Evolutionary conservation across 1,284 basidiomycete genomes (phyloP).

Genomic region (Sporisorium scitamineum): DNA sequence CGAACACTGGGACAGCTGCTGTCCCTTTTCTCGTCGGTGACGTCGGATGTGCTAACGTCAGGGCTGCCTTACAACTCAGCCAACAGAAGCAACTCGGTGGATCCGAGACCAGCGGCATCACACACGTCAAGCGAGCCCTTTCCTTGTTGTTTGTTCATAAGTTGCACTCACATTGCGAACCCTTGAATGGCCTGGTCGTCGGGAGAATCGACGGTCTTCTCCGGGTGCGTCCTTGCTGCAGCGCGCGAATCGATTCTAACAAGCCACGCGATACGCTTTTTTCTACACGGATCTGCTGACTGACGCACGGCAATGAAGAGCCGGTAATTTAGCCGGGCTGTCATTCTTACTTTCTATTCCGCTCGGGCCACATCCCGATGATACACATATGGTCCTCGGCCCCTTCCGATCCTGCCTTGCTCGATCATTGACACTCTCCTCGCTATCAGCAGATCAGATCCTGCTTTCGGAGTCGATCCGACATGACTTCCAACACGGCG

Average conservation of each 20-base stretch:
- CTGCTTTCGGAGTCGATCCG: background rate
- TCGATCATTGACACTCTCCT: background rate
- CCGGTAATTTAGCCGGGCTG: background rate
- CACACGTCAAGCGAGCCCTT: background rate
- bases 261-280: background rate
- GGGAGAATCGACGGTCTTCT: background rate
- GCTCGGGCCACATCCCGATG: too few relatives aligned
- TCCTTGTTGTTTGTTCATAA: background rate
- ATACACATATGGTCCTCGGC: too few relatives aligned
- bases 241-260: conserved; percentile 3
- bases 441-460: background rate
- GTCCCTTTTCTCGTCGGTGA: background rate
- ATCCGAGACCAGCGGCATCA: background rate
- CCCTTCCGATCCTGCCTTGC: too few relatives aligned
- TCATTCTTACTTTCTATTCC: too few relatives aligned
- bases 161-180: background rate
- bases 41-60: background rate
- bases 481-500: background rate
- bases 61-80: background rate
- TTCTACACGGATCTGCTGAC: background rate
- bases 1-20: background rate
- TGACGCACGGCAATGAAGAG: background rate
- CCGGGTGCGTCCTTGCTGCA: background rate
- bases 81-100: background rate
- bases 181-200: background rate